These are phyloP conservation scores for Fusarium tjaetaba DNA, from an alignment of 2,329 filamentous ascomycete genomes.

Conservation along the genomic window DNA sequence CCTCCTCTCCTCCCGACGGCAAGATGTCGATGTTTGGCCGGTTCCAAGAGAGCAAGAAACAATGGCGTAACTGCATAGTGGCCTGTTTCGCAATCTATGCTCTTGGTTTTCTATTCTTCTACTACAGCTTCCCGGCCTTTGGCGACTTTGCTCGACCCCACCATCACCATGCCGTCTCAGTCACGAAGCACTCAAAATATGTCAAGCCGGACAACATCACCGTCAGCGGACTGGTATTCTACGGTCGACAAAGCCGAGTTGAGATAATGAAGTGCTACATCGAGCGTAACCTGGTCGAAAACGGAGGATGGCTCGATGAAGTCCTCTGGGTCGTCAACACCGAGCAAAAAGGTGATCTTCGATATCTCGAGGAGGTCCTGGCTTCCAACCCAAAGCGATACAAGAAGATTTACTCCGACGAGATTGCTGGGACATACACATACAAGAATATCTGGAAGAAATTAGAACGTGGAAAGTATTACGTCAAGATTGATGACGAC, in stretches of 20 bases:
- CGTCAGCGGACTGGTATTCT: slow-evolving; percentile 31
- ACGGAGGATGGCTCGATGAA: slow-evolving; percentile 35
- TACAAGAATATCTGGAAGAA: slow-evolving; percentile 32
- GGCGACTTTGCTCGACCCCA: not conserved
- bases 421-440: slow-evolving; percentile 13
- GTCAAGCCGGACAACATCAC: slow-evolving; percentile 24
- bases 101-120: not conserved
- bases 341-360: not conserved
- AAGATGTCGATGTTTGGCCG: slow-evolving; percentile 1
- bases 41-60: slow-evolving; percentile 1
- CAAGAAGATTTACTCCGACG: slow-evolving; percentile 22
- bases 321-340: slow-evolving; percentile 34
- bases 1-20: not conserved
- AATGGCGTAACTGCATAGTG: not conserved
- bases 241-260: slow-evolving; percentile 27
- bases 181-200: not conserved
- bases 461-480: slow-evolving; percentile 34
- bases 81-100: not conserved
- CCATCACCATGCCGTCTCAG: not conserved
- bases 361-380: slow-evolving; percentile 30
- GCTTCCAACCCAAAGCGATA: slow-evolving; percentile 25
- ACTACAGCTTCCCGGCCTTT: not conserved
- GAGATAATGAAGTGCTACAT: slow-evolving; percentile 30
- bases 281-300: slow-evolving; percentile 32
- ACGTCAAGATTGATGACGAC: slow-evolving; percentile 38